Evolutionary conservation across 768 basidiomycete genomes (phyloP), one percentile per base, ranked within the genome.

Genomic region (Rhizopogon vinicolor): DNA sequence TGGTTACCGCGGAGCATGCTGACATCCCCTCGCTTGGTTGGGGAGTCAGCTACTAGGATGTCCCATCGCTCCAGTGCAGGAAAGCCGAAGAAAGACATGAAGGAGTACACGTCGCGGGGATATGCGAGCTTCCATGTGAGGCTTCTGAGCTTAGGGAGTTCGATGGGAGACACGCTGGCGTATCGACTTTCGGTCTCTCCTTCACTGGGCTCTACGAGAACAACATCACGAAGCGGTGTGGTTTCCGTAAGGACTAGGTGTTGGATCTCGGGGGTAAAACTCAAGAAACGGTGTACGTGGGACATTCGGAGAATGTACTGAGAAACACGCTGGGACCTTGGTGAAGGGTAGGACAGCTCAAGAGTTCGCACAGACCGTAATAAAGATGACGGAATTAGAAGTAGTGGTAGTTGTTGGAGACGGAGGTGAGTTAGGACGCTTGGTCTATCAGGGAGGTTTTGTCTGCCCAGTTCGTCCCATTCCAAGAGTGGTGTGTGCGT

Each of bases 81-180:
- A 12, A 70, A 57, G 41, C 61, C 56, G 52, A 80, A 55, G 58
- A 79, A 70, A 19, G 75, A 72, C 56, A 82, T 63, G 44, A 83
- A 69, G 31, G 72, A 66, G 51, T 75, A 72, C 44, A 81, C 60
- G 48, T 78, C 79, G 39, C 62, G 66, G 44, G 73, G 63, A 49
- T 68, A 74, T 16, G 78, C 77, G 56, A 71, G 77, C 44, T 72
- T 77, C 78, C 80, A 82, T 33, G 78, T 75, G 43, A 83, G 62
- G n/a, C 59, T 65, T 51, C 70, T 77, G 54, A 83, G 63, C 53
- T 71, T 68, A 4, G 61, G 63, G 35, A 83, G 70, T 50, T 65
- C 65, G 50, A 76, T 58, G 29, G 71, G 60, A 31, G 58, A 48
- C 16, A 53, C 57, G 40, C 62, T 63, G 60, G 51, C 51, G 57